phyloP scores from a whole-genome alignment of 2,329 filamentous ascomycete species.

The Trichoderma lentiforme region DNA sequence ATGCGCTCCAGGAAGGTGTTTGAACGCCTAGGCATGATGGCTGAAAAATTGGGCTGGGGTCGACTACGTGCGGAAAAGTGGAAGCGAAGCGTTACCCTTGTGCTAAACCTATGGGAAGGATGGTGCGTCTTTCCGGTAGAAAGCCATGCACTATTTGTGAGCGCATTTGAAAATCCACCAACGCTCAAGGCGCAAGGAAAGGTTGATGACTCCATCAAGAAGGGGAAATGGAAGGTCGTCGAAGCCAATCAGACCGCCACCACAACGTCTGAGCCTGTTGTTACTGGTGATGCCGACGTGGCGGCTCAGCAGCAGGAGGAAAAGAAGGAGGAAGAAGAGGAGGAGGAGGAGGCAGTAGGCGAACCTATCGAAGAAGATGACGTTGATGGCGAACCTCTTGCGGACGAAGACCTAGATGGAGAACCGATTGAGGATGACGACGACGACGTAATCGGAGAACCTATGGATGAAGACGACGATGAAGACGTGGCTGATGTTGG shows the following conservation, averaged over 20 bases:
- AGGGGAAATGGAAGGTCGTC: slow-evolving; percentile 49
- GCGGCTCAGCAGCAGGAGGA: slow-evolving; percentile 24
- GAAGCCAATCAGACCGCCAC: slow-evolving; percentile 33
- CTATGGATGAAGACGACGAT: slow-evolving; percentile 30
- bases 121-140: slow-evolving; percentile 72
- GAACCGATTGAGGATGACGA: slow-evolving; percentile 27
- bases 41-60: slow-evolving; percentile 73
- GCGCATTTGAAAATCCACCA: slow-evolving; percentile 69
- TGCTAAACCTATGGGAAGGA: slow-evolving; percentile 69
- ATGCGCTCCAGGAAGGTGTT: slow-evolving; percentile 69
- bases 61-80: slow-evolving; percentile 79
- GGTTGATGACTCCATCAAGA: slow-evolving; percentile 25
- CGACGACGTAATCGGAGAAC: slow-evolving; percentile 24
- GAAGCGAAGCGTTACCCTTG: slow-evolving; percentile 68
- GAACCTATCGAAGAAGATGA: slow-evolving; percentile 48
- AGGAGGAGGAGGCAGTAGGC: slow-evolving; percentile 40
- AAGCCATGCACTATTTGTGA: slow-evolving; percentile 67
- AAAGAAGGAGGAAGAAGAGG: slow-evolving; percentile 38
- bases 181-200: slow-evolving; percentile 31
- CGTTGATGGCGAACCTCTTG: slow-evolving; percentile 37
- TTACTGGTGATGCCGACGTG: neutral
- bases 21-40: slow-evolving; percentile 68
- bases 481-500: slow-evolving; percentile 23
- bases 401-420: slow-evolving; percentile 40
- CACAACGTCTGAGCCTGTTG: slow-evolving; percentile 12